Base-by-base conservation (phyloP, 108 stramenopile genomes). In the Stephanodiscus minutulus region DNA sequence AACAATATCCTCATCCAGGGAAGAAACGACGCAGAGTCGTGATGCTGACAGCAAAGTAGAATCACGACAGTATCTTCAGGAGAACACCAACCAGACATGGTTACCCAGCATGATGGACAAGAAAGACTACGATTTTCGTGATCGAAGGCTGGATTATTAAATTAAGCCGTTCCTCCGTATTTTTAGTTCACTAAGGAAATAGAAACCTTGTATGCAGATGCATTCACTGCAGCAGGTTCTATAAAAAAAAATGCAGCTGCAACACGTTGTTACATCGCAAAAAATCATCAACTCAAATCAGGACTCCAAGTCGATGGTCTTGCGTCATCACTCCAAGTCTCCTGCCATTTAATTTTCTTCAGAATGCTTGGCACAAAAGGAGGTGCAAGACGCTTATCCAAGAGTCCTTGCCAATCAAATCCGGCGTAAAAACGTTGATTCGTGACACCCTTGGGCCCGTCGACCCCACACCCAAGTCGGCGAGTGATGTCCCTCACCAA, bases 341-440 rank as follows among this genome's bases (percentile, higher is more conserved):
- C 74, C 37, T 36, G 39, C 12, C 13, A 27, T 11, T 61, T 70
- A 25, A 66, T 53, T 2, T 77, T 64, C n/a, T 60, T 53, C 5
- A 58, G 36, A 47, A 97, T 68, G 9, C 76, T 63, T 0, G 97
- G 98, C 39, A 86, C 75, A 76, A 85, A 96, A 4, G 98, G 98
- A 36, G 96, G 87, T 27, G 47, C 41, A 35, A 93, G 43, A 27
- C 83, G 66, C 82, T 88, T 96, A 27, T 59, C 43, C 50, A 66
- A 44, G 18, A 93, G 64, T 25, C 85, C 86, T 20, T 79, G 79
- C 71, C 88, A 95, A 70, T 95, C 86, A 66, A 96, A 76, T 44
- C 79, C 77, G 11, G 50, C 33, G 77, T 91, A 98, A 91, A 92
- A 97, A 20, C 82, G 64, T 61, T 88, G 84, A 11, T 79, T 57